Evolutionary conservation across 148 eudicot genomes (phyloP).

Genomic region (Salicornia ramosissima): DNA sequence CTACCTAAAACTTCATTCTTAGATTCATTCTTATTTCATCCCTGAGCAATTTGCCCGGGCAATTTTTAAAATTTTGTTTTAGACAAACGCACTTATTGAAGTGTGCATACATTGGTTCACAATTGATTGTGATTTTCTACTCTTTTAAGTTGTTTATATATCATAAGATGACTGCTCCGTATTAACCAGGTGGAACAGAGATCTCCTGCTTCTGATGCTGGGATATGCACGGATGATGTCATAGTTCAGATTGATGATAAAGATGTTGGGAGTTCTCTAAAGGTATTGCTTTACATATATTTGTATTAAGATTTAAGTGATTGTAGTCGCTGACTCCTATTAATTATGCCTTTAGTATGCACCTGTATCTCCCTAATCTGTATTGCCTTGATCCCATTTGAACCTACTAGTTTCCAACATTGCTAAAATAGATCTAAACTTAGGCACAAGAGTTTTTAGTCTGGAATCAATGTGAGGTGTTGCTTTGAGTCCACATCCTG

Average conservation of each 20-base stretch:
- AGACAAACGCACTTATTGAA: too few relatives aligned
- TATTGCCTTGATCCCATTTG: neutral
- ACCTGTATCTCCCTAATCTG: neutral
- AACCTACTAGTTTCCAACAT: too few relatives aligned
- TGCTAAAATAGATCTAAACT: too few relatives aligned
- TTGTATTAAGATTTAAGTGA: neutral
- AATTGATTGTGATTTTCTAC: neutral
- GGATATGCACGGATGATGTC: constrained; percentile 14
- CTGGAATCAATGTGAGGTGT: too few relatives aligned
- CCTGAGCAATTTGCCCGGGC: too few relatives aligned
- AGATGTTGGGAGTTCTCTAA: neutral
- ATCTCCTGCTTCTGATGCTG: constrained; percentile 21
- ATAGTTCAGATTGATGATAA: constrained; percentile 15
- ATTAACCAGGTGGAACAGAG: constrained; percentile 8
- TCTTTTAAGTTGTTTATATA: neutral
- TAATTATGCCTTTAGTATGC: neutral
- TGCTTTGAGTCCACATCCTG: too few relatives aligned
- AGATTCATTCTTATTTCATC: too few relatives aligned
- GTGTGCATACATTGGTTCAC: neutral
- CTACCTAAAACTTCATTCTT: too few relatives aligned
- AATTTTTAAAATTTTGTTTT: too few relatives aligned
- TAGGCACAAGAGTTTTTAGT: too few relatives aligned
- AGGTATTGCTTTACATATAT: constrained; percentile 3
- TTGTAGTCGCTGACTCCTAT: neutral
- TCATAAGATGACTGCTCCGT: neutral